phyloP scores from a whole-genome alignment of 345 rosid genomes.

The Excoecaria agallocha region DNA sequence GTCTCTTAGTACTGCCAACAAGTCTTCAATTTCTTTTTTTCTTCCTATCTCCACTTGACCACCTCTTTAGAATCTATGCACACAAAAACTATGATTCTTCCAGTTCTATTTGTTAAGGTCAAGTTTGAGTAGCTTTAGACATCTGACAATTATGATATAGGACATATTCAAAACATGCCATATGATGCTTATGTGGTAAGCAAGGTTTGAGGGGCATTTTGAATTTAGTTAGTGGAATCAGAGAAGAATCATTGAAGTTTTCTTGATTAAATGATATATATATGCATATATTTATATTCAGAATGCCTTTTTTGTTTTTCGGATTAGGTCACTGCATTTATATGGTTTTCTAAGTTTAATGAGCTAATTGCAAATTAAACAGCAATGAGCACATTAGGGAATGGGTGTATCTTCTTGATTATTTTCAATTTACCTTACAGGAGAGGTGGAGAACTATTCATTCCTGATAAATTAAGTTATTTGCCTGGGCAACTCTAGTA shows the following conservation, averaged over 20 bases:
- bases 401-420: not conserved
- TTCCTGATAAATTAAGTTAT: not conserved
- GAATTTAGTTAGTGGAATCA: not conserved
- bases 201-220: not conserved
- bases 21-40: not conserved
- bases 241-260: not conserved
- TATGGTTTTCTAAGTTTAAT: not conserved
- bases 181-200: not conserved
- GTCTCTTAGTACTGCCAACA: slow-evolving; percentile 22
- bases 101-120: not conserved
- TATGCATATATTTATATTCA: not conserved
- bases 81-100: not conserved
- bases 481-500: not conserved
- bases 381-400: not conserved
- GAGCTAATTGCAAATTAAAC: not conserved
- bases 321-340: not conserved
- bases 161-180: not conserved
- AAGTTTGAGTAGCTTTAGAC: not conserved
- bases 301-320: not conserved
- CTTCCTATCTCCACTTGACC: not conserved
- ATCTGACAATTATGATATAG: not conserved
- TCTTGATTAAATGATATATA: not conserved
- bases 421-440: not conserved
- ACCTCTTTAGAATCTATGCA: not conserved
- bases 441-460: not conserved